Evolutionary conservation across 495 filamentous ascomycete genomes (phyloP).

Genomic region (Xylaria nigripes): DNA sequence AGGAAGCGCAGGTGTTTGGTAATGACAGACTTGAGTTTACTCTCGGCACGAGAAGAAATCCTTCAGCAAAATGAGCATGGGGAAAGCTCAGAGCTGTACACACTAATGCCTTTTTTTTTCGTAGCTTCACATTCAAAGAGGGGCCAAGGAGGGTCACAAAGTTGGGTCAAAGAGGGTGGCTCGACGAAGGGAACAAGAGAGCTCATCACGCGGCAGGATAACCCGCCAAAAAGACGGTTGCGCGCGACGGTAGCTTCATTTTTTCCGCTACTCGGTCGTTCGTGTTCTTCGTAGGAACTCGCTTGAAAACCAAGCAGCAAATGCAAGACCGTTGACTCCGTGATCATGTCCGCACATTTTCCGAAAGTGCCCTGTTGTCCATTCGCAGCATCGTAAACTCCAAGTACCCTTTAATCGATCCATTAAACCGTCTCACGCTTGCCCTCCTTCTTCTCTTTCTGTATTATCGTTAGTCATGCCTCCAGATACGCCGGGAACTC

Average conservation of each 20-base stretch:
- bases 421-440: constrained; percentile 85
- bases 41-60: constrained; percentile 95
- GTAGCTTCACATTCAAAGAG: constrained; percentile 2
- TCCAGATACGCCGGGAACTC: neutral
- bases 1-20: constrained; percentile 76
- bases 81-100: constrained; percentile 84
- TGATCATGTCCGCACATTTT: constrained; percentile 26
- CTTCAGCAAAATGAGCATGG: constrained; percentile 90
- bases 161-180: neutral
- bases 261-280: constrained; percentile 23
- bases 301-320: constrained; percentile 26
- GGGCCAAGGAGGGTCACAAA: neutral
- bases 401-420: constrained; percentile 19
- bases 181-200: constrained; percentile 1
- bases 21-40: constrained; percentile 60
- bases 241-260: constrained; percentile 10
- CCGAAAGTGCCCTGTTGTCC: constrained; percentile 23
- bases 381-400: constrained; percentile 26
- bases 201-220: constrained; percentile 12
- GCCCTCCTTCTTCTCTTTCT: constrained; percentile 98
- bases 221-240: neutral
- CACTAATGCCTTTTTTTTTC: constrained; percentile 79
- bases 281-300: constrained; percentile 24
- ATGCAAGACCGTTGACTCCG: constrained; percentile 30
- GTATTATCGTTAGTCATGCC: constrained; percentile 38